A percentile compares a stretch with the other conserved stretches of the same genome.
These are phyloP conservation scores for Arthrocladium fulminans DNA, from an alignment of 2,329 filamentous ascomycete species.

Conservation along the genomic window DNA sequence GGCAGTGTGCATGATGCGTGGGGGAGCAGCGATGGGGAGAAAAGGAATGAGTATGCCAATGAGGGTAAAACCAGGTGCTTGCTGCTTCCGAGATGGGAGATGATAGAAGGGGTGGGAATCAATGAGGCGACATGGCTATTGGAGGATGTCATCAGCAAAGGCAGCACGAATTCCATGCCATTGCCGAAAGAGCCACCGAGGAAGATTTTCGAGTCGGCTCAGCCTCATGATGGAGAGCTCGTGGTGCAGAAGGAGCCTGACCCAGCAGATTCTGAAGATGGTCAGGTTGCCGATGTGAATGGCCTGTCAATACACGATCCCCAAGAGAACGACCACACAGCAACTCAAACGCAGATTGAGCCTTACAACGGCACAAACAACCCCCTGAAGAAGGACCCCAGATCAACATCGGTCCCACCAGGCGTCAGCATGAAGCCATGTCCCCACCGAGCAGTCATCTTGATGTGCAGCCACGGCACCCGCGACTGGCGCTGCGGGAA, in stretches of 20 bases:
- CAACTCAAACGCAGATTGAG: neutral
- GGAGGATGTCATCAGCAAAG: slow-evolving; percentile 16
- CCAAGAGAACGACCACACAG: neutral
- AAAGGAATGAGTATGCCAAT: slow-evolving; percentile 11
- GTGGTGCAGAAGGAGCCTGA: slow-evolving; percentile 7
- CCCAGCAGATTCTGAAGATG: neutral
- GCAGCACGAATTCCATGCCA: slow-evolving; percentile 10
- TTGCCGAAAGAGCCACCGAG: neutral
- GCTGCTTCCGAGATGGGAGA: slow-evolving; percentile 19
- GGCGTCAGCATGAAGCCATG: slow-evolving; percentile 45
- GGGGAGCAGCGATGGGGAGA: slow-evolving; percentile 9
- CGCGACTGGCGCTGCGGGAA: slow-evolving; percentile 87
- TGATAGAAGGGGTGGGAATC: slow-evolving; percentile 19
- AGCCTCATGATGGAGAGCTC: neutral
- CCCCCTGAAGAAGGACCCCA: neutral
- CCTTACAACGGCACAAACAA: neutral
- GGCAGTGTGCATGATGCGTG: slow-evolving; percentile 1
- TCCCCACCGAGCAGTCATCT: slow-evolving; percentile 70
- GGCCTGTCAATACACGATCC: slow-evolving; percentile 2
- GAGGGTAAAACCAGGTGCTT: slow-evolving; percentile 15
- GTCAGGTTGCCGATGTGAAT: neutral
- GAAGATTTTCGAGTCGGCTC: neutral
- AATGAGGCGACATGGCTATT: slow-evolving; percentile 17
- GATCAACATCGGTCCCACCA: slow-evolving; percentile 3
- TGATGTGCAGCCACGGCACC: slow-evolving; percentile 81